Percentiles rank a stretch among this genome's conserved stretches.
Evolutionary conservation across 1,139 yeast species (phyloP).

Genomic region (Hyphopichia wangnamkhiaoensis): DNA sequence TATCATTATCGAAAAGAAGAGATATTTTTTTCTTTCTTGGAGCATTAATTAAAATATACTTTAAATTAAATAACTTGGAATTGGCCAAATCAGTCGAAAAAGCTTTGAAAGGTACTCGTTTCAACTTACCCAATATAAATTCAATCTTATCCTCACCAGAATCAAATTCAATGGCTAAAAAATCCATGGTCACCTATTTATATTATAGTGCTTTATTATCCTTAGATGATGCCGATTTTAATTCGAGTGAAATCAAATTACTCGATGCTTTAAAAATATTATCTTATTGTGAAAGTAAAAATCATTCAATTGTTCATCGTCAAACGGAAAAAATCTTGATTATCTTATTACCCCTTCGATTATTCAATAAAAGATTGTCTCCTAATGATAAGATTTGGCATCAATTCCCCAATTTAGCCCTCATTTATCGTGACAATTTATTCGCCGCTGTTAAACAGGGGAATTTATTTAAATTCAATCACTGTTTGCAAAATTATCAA

Average conservation of each 20-base stretch:
- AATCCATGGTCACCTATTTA: constrained; percentile 59
- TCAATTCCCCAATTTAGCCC: constrained; percentile 42
- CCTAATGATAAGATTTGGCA: constrained; percentile 46
- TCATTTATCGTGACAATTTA: constrained; percentile 49
- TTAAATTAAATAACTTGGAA: constrained; percentile 66
- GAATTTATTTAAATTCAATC: constrained; percentile 51
- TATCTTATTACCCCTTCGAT: constrained; percentile 56
- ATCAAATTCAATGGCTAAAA: constrained; percentile 29
- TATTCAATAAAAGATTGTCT: constrained; percentile 41
- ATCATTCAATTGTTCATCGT: constrained; percentile 15
- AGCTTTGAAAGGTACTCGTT: constrained; percentile 61
- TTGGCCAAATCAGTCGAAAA: constrained; percentile 78
- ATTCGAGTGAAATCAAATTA: constrained; percentile 50
- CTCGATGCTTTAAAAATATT: constrained; percentile 46
- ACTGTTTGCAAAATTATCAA: constrained; percentile 45
- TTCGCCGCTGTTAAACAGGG: constrained; percentile 56
- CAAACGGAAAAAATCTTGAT: constrained; percentile 45
- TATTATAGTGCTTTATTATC: constrained; percentile 68
- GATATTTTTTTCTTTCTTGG: constrained; percentile 78
- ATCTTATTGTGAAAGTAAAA: constrained; percentile 19
- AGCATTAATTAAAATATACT: constrained; percentile 70
- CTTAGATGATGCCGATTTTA: constrained; percentile 63
- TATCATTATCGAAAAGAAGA: constrained; percentile 51
- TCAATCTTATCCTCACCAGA: constrained; percentile 24
- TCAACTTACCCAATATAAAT: constrained; percentile 53